Percentiles rank a stretch among this genome's conserved stretches.
These are phyloP conservation scores for Cylindrodendrum hubeiense DNA, from an alignment of 2,329 filamentous ascomycete species.

Conservation along the genomic window DNA sequence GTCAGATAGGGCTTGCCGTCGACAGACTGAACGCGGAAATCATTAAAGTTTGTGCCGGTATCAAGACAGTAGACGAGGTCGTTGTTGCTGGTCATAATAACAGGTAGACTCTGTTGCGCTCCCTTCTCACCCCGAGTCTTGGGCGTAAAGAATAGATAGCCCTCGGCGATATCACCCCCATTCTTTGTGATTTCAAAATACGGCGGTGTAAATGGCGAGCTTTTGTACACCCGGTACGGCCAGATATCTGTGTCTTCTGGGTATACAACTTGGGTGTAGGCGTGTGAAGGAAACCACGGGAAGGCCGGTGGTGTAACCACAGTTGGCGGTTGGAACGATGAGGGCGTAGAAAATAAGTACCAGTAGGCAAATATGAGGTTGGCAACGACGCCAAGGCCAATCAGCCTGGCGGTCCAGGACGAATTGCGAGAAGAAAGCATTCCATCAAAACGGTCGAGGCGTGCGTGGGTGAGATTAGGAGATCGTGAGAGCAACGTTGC, in stretches of 20 bases:
- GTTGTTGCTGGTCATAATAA: conserved; percentile 44
- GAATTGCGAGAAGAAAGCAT: background rate
- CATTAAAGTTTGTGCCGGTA: conserved; percentile 33
- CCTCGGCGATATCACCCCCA: conserved; percentile 36
- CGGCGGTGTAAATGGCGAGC: conserved; percentile 38
- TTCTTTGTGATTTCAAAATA: conserved; percentile 34
- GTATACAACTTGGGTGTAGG: conserved; percentile 33
- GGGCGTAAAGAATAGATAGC: conserved; percentile 45
- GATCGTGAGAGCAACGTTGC: too few relatives aligned
- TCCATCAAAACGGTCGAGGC: too few relatives aligned
- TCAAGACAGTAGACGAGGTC: conserved; percentile 47
- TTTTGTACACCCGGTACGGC: conserved; percentile 41
- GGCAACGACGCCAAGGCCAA: conserved; percentile 1
- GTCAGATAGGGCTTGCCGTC: conserved; percentile 48
- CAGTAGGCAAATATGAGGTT: conserved; percentile 8
- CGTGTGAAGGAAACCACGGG: conserved; percentile 32
- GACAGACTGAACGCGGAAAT: conserved; percentile 44
- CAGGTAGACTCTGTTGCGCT: conserved; percentile 21
- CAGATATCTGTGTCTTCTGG: conserved; percentile 30
- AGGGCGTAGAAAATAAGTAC: background rate
- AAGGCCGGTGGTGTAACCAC: background rate
- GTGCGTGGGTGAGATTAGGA: too few relatives aligned
- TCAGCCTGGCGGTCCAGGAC: background rate
- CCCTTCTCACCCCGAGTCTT: conserved; percentile 25
- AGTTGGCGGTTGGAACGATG: background rate